These are phyloP conservation scores for Kwoniella dejecticola DNA, from an alignment of 768 basidiomycete species.

Conservation along the genomic window DNA sequence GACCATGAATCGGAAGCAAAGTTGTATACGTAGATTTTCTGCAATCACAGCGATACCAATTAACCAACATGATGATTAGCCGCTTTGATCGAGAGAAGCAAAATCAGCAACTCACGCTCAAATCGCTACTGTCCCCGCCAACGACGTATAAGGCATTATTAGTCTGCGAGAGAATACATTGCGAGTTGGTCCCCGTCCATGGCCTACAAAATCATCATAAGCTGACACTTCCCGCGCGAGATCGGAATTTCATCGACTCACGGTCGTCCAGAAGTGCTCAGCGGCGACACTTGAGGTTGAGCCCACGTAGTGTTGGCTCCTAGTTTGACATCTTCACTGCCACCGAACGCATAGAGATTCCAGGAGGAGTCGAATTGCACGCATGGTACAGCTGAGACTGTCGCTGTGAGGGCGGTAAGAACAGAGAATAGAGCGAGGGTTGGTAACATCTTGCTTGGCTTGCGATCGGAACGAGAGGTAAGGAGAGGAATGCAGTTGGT, in stretches of 20 bases:
- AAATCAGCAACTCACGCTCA: constrained; percentile 60
- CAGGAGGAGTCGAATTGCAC: constrained; percentile 75
- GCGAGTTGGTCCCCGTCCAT: constrained; percentile 56
- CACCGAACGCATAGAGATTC: constrained; percentile 84
- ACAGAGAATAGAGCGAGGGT: constrained; percentile 30
- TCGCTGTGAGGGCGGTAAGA: constrained; percentile 34
- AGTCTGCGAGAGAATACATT: constrained; percentile 62
- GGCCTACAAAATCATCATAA: constrained; percentile 36
- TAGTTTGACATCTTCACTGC: constrained; percentile 79
- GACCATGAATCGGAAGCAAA: constrained; percentile 68
- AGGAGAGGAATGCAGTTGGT: constrained; percentile 2
- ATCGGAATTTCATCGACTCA: constrained; percentile 56
- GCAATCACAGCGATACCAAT: neutral
- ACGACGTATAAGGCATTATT: constrained; percentile 83
- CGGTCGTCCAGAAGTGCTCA: constrained; percentile 77
- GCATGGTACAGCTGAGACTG: constrained; percentile 60
- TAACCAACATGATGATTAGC: neutral
- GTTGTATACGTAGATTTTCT: constrained; percentile 76
- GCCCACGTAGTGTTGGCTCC: constrained; percentile 72
- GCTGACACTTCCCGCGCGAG: constrained; percentile 39
- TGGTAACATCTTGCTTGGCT: constrained; percentile 18
- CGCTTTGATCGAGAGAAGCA: too few species aligned
- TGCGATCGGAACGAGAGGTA: neutral
- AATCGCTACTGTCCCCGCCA: constrained; percentile 72
- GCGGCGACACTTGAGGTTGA: constrained; percentile 65